A percentile compares a stretch with the other conserved stretches of the same genome.
These are phyloP conservation scores for Phytophthora capsici DNA, from an alignment of 352 stramenopile genomes.

Conservation along the genomic window DNA sequence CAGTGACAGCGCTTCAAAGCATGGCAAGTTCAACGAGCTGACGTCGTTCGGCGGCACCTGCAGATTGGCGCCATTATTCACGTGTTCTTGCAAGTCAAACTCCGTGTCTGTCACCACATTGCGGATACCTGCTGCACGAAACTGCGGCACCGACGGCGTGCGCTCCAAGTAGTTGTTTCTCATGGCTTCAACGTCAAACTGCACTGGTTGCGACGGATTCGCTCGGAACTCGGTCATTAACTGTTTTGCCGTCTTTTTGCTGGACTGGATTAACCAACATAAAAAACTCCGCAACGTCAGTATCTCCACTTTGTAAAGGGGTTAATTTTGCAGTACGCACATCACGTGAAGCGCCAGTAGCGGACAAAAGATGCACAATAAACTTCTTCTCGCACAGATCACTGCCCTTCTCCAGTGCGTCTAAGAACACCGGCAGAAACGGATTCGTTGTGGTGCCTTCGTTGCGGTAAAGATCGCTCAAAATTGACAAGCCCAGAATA, in stretches of 20 bases:
- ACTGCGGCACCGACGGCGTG: conserved; percentile 78
- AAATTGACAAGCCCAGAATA: conserved; percentile 86
- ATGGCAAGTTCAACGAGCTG: conserved; percentile 70
- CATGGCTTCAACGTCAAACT: conserved; percentile 73
- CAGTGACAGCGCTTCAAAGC: conserved; percentile 73
- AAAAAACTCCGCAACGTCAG: conserved; percentile 14
- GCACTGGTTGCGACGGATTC: conserved; percentile 50
- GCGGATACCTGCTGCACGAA: conserved; percentile 77
- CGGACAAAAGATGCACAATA: conserved; percentile 69
- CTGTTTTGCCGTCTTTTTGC: conserved; percentile 80
- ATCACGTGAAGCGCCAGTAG: conserved; percentile 52
- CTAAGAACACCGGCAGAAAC: conserved; percentile 88
- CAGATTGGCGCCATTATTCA: conserved; percentile 81
- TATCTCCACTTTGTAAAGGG: too few species aligned
- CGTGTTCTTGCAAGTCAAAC: conserved; percentile 81
- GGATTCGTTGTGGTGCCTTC: conserved; percentile 80
- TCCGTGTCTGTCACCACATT: conserved; percentile 85
- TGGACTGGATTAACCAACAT: conserved; percentile 39
- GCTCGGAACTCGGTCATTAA: conserved; percentile 69
- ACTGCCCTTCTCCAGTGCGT: conserved; percentile 76
- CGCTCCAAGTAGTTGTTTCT: conserved; percentile 74
- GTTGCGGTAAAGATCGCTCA: conserved; percentile 86
- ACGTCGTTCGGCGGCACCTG: conserved; percentile 76
- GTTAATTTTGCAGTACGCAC: conserved; percentile 34
- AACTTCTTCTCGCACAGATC: conserved; percentile 85